Conservation (phyloP, 2,329 filamentous ascomycete genomes). For the Pseudogymnoascus sp. region DNA sequence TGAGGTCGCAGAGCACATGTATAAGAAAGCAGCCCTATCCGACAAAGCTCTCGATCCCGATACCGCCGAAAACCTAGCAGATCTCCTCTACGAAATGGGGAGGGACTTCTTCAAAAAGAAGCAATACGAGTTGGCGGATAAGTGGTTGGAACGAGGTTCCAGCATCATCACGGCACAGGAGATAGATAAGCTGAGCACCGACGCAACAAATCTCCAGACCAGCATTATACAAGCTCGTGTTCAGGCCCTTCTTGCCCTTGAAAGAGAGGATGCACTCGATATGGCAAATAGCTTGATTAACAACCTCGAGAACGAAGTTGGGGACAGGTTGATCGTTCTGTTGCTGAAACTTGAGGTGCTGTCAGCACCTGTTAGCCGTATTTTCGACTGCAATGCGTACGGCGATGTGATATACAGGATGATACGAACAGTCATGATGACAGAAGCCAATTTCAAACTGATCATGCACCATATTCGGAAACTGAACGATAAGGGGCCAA, state of each 20-base stretch:
- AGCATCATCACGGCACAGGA: slow-evolving; percentile 49
- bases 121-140: slow-evolving; percentile 48
- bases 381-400: slow-evolving; percentile 43
- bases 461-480: slow-evolving; percentile 61
- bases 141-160: slow-evolving; percentile 67
- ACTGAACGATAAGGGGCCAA: slow-evolving; percentile 47
- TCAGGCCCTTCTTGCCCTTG: slow-evolving; percentile 43
- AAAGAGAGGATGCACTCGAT: slow-evolving; percentile 36
- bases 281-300: slow-evolving; percentile 51
- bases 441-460: slow-evolving; percentile 55
- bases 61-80: slow-evolving; percentile 53
- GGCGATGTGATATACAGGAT: slow-evolving; percentile 51
- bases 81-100: slow-evolving; percentile 67
- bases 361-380: slow-evolving; percentile 37
- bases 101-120: slow-evolving; percentile 45
- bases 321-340: slow-evolving; percentile 54
- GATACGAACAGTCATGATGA: slow-evolving; percentile 50
- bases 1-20: slow-evolving; percentile 74
- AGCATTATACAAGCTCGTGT: slow-evolving; percentile 59
- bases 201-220: slow-evolving; percentile 56
- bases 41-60: slow-evolving; percentile 36
- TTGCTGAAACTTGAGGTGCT: slow-evolving; percentile 63
- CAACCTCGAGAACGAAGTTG: slow-evolving; percentile 52
- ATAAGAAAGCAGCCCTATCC: slow-evolving; percentile 46
- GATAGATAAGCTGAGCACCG: slow-evolving; percentile 46